Evolutionary conservation across 2,329 filamentous ascomycete genomes (phyloP), one percentile per base, ranked within the genome.

Genomic region (Rutstroemia sydowiana): DNA sequence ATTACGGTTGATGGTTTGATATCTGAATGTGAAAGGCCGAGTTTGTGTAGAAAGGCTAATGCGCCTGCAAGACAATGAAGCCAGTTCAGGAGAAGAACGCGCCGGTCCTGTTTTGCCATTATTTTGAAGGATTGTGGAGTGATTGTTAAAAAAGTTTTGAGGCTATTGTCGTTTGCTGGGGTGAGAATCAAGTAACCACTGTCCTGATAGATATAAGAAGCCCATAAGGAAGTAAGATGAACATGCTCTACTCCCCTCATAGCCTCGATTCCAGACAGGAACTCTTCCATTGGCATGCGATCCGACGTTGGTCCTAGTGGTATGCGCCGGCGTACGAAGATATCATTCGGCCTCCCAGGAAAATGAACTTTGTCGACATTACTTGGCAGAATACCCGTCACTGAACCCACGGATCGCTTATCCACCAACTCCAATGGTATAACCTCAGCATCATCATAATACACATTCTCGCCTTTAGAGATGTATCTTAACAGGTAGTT

Each of bases 1-100:
- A 86, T 74, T 21, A 90, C 75, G 9, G 84, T 85, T 0, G 84
- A 84, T 1, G 85, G 86, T 55, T 80, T 81, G 64, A 91, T 87
- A 45, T 80, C 81, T 20, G 78, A 77, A 60, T 90, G 85, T 2
- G 78, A 77, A 21, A 80, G 75, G 1, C 81, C 80, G 44, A 75
- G 76, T 56, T 75, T 75, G 63, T 90, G 86, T 2, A 90, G 69
- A 56, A 78, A 85, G 48, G 82, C 79, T 14, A 89, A 63, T 1
- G 84, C 82, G 64, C 88, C 83, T 4, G 37, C 74, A 3, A 90
- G 73, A 64, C 86, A 90, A 61, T 86, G 81, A 61, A 89, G 78
- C 86, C 86, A 90, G 65, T 87, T 83, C 63, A 88, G 72, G 5
- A 88, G 65, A 14, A 85, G 69, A 42, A 73, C 70, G 31, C 82